phyloP scores from a whole-genome alignment of 371 early-diverging fungal genomes.

The Rhizomucor miehei region DNA sequence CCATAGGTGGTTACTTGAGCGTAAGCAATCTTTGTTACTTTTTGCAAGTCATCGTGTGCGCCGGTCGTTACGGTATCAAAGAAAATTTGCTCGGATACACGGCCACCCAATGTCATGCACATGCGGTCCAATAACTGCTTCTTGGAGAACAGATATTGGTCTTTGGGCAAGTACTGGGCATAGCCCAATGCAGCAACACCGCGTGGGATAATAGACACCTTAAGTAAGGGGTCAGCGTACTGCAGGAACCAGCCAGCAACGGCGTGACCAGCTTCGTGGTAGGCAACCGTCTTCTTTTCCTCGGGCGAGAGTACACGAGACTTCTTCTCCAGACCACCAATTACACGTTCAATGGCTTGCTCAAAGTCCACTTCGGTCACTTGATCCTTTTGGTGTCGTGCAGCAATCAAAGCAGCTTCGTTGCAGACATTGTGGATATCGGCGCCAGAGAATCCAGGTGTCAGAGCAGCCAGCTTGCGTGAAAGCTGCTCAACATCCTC shows the following conservation, averaged over 20 bases:
- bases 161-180: slow-evolving; percentile 98
- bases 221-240: slow-evolving; percentile 94
- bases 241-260: slow-evolving; percentile 97
- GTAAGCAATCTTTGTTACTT: slow-evolving; percentile 97
- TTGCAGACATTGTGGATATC: slow-evolving; percentile 98
- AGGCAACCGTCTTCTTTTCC: slow-evolving; percentile 98
- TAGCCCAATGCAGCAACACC: slow-evolving; percentile 96
- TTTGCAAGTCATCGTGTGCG: slow-evolving; percentile 92
- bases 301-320: slow-evolving; percentile 92
- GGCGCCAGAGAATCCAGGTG: slow-evolving; percentile 97
- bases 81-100: slow-evolving; percentile 93
- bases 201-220: slow-evolving; percentile 98
- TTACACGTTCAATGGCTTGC: slow-evolving; percentile 96
- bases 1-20: slow-evolving; percentile 93
- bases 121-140: slow-evolving; percentile 94
- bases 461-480: slow-evolving; percentile 70
- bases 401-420: slow-evolving; percentile 98
- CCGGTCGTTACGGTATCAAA: slow-evolving; percentile 90
- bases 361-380: slow-evolving; percentile 93
- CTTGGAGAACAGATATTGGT: slow-evolving; percentile 92
- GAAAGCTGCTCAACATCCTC: slow-evolving; percentile 93
- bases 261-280: slow-evolving; percentile 99
- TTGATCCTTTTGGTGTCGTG: slow-evolving; percentile 71
- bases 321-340: slow-evolving; percentile 97
- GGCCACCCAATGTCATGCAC: slow-evolving; percentile 98